These are phyloP conservation scores for Hyaloscypha variabilis DNA, from an alignment of 495 filamentous ascomycete species.

Conservation along the genomic window DNA sequence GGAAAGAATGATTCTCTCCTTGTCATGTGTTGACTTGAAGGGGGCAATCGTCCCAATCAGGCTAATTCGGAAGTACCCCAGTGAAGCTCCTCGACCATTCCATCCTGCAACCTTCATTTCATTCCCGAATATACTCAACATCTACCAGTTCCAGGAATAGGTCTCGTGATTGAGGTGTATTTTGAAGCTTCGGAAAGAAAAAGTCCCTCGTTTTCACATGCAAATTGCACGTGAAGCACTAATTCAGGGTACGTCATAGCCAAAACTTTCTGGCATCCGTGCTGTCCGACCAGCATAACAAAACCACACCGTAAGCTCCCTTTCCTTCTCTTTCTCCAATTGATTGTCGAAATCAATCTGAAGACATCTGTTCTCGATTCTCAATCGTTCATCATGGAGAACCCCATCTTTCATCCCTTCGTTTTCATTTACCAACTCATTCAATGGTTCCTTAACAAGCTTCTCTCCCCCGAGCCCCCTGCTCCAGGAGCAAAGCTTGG, in stretches of 20 bases:
- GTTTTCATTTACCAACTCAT: conserved; percentile 66
- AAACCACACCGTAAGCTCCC: not conserved
- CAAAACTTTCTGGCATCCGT: not conserved
- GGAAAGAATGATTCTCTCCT: too few species aligned
- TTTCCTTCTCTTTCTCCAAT: not conserved
- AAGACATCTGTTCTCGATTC: not conserved
- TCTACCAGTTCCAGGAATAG: too few species aligned
- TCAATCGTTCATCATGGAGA: conserved; percentile 25
- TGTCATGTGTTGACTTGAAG: too few species aligned
- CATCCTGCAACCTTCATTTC: too few species aligned
- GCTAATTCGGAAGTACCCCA: too few species aligned
- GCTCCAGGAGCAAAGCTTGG: conserved; percentile 52
- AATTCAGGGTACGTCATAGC: not conserved
- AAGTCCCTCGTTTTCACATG: not conserved
- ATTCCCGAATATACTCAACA: too few species aligned
- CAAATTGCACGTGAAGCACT: not conserved
- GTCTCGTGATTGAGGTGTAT: too few species aligned
- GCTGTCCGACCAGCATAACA: not conserved
- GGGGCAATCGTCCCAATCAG: too few species aligned
- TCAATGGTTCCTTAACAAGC: conserved; percentile 64
- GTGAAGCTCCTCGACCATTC: too few species aligned
- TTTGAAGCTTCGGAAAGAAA: too few species aligned
- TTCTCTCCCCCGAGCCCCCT: conserved; percentile 73
- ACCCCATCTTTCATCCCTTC: conserved; percentile 46
- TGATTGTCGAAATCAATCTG: not conserved